phyloP scores from a whole-genome alignment of 306 rosid genomes.

The Sicyos edulis region DNA sequence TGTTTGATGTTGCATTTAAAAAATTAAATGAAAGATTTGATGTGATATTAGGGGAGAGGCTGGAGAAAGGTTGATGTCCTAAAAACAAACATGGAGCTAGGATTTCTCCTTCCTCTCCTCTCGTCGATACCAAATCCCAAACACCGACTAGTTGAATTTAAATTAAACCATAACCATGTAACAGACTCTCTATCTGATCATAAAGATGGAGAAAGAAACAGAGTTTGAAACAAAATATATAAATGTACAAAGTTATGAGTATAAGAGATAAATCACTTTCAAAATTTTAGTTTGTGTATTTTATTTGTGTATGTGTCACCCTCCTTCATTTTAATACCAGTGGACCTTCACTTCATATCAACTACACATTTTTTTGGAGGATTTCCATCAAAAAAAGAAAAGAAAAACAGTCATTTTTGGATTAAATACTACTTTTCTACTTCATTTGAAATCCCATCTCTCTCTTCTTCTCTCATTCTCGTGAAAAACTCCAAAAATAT shows the following conservation, averaged over 20 bases:
- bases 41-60: too few relatives aligned
- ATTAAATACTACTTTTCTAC: slow-evolving; percentile 1
- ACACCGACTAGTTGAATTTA: too few relatives aligned
- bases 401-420: neutral
- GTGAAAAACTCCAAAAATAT: slow-evolving; percentile 1
- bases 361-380: neutral
- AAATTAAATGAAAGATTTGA: too few relatives aligned
- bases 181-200: too few relatives aligned
- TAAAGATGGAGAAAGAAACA: too few relatives aligned
- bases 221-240: neutral
- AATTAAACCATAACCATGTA: too few relatives aligned
- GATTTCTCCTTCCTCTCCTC: too few relatives aligned
- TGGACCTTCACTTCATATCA: slow-evolving; percentile 17
- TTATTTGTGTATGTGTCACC: neutral
- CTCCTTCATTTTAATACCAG: neutral
- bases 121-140: too few relatives aligned
- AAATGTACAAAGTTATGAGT: neutral
- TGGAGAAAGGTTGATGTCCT: too few relatives aligned
- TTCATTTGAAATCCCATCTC: neutral
- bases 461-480: neutral
- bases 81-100: too few relatives aligned
- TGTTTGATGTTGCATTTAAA: too few relatives aligned
- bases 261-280: neutral
- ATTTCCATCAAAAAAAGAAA: too few relatives aligned
- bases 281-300: slow-evolving; percentile 13